Evolutionary conservation across 2,329 filamentous ascomycete species (phyloP).

Genomic region (Kalaharituber pfeilii): DNA sequence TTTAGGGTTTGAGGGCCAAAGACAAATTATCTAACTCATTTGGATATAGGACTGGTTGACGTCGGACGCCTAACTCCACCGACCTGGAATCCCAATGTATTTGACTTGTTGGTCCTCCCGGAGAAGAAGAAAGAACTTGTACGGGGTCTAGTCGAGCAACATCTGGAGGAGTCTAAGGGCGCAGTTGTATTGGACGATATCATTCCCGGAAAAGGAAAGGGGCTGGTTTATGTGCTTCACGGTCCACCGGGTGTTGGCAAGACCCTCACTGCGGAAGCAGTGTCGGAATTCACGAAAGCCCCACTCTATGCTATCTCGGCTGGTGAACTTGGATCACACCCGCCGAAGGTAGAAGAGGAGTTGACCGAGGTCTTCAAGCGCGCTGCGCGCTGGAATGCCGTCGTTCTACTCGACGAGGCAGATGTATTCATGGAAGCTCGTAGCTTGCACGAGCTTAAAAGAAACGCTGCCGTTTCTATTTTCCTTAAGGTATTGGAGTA

Average conservation of each 20-base stretch:
- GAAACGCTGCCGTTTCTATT: conserved; percentile 71
- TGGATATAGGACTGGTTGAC: too few relatives aligned
- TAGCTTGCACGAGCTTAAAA: conserved; percentile 64
- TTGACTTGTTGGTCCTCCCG: conserved; percentile 60
- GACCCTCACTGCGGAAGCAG: conserved; percentile 71
- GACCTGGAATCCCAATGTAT: conserved; percentile 78
- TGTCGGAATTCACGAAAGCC: conserved; percentile 64
- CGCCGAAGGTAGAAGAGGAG: conserved; percentile 53
- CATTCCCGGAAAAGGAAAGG: conserved; percentile 69
- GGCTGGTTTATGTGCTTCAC: conserved; percentile 44
- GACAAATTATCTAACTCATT: too few relatives aligned
- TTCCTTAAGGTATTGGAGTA: conserved; percentile 79
- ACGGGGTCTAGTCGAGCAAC: conserved; percentile 18
- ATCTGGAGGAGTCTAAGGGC: conserved; percentile 14
- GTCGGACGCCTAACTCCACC: conserved; percentile 59
- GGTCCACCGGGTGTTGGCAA: conserved; percentile 67
- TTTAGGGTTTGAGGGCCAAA: too few relatives aligned
- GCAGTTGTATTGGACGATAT: conserved; percentile 46
- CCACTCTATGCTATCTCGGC: conserved; percentile 63
- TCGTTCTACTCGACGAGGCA: conserved; percentile 69
- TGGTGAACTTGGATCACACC: conserved; percentile 65
- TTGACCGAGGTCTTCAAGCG: conserved; percentile 74
- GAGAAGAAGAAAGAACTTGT: conserved; percentile 40
- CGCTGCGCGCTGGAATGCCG: conserved; percentile 69
- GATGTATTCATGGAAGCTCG: conserved; percentile 73